Conservation (phyloP, 2,329 filamentous ascomycete genomes). For the Orbilia blumenaviensis region DNA sequence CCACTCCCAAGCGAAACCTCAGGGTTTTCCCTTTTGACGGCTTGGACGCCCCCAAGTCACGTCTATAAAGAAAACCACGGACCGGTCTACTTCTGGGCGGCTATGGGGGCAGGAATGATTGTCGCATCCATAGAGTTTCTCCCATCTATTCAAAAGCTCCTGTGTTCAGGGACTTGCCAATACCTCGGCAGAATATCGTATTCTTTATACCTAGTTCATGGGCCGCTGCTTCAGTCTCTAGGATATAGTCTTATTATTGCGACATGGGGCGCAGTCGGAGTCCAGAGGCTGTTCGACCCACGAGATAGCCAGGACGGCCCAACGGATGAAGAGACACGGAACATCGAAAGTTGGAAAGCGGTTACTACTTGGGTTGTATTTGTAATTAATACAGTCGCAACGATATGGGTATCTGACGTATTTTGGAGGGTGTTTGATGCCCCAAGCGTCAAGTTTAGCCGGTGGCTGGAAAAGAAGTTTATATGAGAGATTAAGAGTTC, state of each 20-base stretch:
- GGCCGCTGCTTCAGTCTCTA: conserved; percentile 69
- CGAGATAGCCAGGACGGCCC: background rate
- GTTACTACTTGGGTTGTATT: background rate
- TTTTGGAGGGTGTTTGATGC: conserved; percentile 70
- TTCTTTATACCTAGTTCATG: conserved; percentile 72
- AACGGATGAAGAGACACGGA: background rate
- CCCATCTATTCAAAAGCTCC: conserved; percentile 15
- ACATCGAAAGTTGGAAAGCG: background rate
- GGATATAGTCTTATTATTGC: conserved; percentile 67
- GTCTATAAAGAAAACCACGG: background rate
- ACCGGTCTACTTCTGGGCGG: conserved; percentile 20
- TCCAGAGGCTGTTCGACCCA: background rate
- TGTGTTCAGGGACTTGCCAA: conserved; percentile 64
- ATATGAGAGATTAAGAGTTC: background rate
- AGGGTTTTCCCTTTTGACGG: conserved; percentile 13
- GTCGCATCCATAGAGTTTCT: conserved; percentile 19
- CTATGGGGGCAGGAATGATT: background rate
- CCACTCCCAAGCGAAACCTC: background rate
- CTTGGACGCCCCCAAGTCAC: background rate
- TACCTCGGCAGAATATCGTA: conserved; percentile 72
- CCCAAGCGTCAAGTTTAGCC: conserved; percentile 65
- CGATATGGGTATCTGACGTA: conserved; percentile 68
- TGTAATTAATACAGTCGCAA: background rate
- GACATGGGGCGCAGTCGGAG: conserved; percentile 18
- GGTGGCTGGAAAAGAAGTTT: conserved; percentile 63